Conservation (phyloP, 2,329 filamentous ascomycete species). For the Mycocentrospora acerina region DNA sequence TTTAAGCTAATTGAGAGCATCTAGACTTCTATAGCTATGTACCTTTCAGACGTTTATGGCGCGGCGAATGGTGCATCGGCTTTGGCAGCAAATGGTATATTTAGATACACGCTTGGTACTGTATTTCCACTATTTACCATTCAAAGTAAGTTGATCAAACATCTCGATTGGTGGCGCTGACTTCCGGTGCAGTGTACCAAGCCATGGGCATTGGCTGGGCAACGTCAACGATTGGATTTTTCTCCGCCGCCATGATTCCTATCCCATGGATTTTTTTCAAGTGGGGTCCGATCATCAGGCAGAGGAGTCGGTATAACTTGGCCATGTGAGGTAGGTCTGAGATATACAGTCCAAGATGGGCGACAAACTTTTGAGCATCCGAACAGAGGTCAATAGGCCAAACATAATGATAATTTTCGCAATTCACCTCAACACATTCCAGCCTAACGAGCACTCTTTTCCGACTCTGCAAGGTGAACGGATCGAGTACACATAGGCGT, state of each 20-base stretch:
- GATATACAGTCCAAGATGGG: no score
- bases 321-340: slow-evolving; percentile 5
- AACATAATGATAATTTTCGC: no score
- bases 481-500: no score
- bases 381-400: no score
- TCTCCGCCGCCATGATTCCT: slow-evolving; percentile 38
- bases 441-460: no score
- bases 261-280: slow-evolving; percentile 32
- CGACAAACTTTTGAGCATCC: no score
- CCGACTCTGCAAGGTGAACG: no score
- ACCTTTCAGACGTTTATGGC: slow-evolving; percentile 37
- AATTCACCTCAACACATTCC: no score
- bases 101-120: slow-evolving; percentile 41
- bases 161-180: neutral
- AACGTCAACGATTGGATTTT: slow-evolving; percentile 41
- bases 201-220: slow-evolving; percentile 43
- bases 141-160: slow-evolving; percentile 25
- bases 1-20: neutral
- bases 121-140: slow-evolving; percentile 41
- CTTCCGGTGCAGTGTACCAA: slow-evolving; percentile 25
- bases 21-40: slow-evolving; percentile 30
- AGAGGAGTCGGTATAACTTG: slow-evolving; percentile 7
- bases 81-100: slow-evolving; percentile 41
- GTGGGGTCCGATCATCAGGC: slow-evolving; percentile 17
- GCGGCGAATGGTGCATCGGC: slow-evolving; percentile 36